These are phyloP conservation scores for Pulveroboletus sp. DNA, from an alignment of 768 basidiomycete genomes.

Conservation along the genomic window DNA sequence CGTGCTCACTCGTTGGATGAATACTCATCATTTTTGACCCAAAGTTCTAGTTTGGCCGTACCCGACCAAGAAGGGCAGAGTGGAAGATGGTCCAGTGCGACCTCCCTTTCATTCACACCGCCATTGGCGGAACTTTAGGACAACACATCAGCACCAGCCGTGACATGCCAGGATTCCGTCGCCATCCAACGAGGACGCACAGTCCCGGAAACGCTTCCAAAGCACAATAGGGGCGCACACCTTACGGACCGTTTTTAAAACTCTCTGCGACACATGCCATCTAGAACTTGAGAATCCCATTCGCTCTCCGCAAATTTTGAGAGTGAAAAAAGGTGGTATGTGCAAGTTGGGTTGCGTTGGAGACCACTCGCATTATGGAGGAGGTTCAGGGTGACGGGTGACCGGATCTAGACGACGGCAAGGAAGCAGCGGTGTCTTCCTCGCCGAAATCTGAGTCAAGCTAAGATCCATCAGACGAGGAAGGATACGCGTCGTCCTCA, in stretches of 20 bases:
- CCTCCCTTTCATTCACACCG: constrained; percentile 65
- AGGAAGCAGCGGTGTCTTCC: constrained; percentile 1
- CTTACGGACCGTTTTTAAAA: constrained; percentile 77
- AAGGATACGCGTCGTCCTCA: constrained; percentile 10
- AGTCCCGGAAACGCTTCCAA: not conserved
- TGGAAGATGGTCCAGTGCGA: constrained; percentile 47
- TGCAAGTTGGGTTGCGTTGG: constrained; percentile 18
- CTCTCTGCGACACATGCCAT: constrained; percentile 79
- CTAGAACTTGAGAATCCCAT: constrained; percentile 66
- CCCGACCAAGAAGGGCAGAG: not conserved
- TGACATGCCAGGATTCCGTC: constrained; percentile 59
- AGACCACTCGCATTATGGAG: constrained; percentile 19
- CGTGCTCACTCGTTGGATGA: not conserved
- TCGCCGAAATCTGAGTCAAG: constrained; percentile 2
- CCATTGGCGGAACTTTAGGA: constrained; percentile 32
- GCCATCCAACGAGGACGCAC: not conserved
- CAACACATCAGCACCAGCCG: constrained; percentile 71
- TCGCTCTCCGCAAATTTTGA: constrained; percentile 39
- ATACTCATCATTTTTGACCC: not conserved
- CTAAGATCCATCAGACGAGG: constrained; percentile 17
- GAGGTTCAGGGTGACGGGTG: not conserved
- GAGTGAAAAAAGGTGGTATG: constrained; percentile 57
- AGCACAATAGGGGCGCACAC: constrained; percentile 36
- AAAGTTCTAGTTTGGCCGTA: not conserved
- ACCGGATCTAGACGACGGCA: not conserved